Evolutionary conservation across 192 early-diverging fungal species (phyloP), one percentile per base, ranked within the genome.

Genomic region (Coemansia sp.): DNA sequence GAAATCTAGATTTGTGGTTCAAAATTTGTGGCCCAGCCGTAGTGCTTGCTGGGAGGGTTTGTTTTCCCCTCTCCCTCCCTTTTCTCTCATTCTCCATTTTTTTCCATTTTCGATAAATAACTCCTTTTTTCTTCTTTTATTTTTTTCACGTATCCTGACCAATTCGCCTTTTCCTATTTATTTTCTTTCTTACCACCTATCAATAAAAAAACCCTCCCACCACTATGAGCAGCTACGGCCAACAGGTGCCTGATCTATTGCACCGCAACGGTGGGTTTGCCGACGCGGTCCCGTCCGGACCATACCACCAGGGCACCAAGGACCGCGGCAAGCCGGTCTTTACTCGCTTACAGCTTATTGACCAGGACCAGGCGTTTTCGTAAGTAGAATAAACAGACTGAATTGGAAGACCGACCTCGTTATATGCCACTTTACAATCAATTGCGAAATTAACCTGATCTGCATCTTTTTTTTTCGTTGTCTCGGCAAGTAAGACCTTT

Each of bases 301-400:
- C 49, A 22, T 3, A 30, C 19, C 54, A 30, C 54, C 30, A 19
- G 35, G 34, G 23, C 39, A 10, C 20, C 11, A 57, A 39, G 13
- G 28, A 35, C 54, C 32, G 54, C 14, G 19, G 30, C 30, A 20
- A 27, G 10, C 25, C 50, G 13, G 50, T 14, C 22, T 64, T 61
- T 14, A 78, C 69, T 29, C 75, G 75, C 10, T 56, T 79, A 52
- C 76, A 79, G 64, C 29, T 79, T 47, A 64, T 79, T 30, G 76
- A 79, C 71, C 60, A 69, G 28, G 71, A 79, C 61, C 76, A 79
- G 61, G 60, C 56, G 56, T 79, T 79, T 34, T 72, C 75, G 75
- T 78, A 78, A 78, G 75, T 78, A 35, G 6, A 23, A 34, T 32
- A 46, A 20, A 32, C 36, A 18, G 29, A 29, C 18, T 16, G 16